Percentiles rank a stretch among this genome's conserved stretches.
Conservation (phyloP, 352 stramenopile genomes). For the Globisporangium irregulare region DNA sequence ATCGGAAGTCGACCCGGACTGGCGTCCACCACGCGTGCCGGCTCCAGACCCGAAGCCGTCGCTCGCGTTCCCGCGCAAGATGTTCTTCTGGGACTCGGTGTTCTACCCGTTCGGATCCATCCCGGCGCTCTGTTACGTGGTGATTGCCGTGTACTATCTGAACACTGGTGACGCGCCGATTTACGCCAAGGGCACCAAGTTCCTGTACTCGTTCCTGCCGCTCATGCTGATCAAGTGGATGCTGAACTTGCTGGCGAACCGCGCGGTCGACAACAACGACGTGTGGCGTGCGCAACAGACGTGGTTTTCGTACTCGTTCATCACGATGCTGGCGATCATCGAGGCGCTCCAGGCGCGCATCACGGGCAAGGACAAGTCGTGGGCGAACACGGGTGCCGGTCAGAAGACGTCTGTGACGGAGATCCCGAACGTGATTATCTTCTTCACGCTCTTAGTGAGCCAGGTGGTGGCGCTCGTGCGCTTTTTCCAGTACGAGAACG, state of each 20-base stretch:
- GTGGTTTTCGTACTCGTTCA: conserved; percentile 90
- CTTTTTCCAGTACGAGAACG: conserved; percentile 90
- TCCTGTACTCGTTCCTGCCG: conserved; percentile 88
- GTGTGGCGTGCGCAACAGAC: conserved; percentile 88
- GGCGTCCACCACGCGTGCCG: conserved; percentile 76
- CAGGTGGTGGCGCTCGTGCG: conserved; percentile 76
- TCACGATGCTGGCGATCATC: conserved; percentile 83
- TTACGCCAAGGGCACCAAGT: conserved; percentile 75
- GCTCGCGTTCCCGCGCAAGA: conserved; percentile 80
- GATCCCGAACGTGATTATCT: conserved; percentile 87
- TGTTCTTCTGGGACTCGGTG: conserved; percentile 90
- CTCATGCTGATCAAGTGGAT: conserved; percentile 77
- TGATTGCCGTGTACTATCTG: conserved; percentile 85
- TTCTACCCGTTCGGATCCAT: conserved; percentile 88
- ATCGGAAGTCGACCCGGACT: conserved; percentile 86
- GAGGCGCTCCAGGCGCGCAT: conserved; percentile 76
- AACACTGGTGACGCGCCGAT: conserved; percentile 82
- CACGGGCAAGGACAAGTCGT: conserved; percentile 84
- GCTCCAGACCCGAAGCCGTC: conserved; percentile 80
- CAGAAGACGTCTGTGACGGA: conserved; percentile 88
- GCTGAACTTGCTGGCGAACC: conserved; percentile 83
- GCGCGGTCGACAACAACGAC: conserved; percentile 87
- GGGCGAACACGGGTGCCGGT: conserved; percentile 87
- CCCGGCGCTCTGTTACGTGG: conserved; percentile 80
- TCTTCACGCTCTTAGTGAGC: conserved; percentile 79